Evolutionary conservation across 1,139 yeast species (phyloP).

Genomic region (Sugiyamaella paludigena): DNA sequence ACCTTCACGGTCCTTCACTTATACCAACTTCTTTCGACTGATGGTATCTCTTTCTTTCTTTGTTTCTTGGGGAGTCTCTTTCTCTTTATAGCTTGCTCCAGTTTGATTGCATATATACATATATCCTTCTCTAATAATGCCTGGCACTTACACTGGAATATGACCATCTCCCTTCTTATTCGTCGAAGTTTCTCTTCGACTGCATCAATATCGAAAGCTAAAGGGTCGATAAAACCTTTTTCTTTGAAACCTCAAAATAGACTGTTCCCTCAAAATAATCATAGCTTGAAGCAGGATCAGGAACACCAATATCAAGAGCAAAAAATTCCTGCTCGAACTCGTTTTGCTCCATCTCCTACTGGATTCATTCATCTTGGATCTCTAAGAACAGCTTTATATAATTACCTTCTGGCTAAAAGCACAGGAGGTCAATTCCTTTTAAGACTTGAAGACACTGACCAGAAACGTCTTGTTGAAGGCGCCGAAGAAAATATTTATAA

Average conservation of each 20-base stretch:
- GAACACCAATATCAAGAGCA: neutral
- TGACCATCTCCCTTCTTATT: too few relatives aligned
- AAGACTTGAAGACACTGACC: conserved; percentile 92
- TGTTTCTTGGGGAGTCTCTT: too few relatives aligned
- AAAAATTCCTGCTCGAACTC: conserved; percentile 66
- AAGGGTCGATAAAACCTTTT: conserved; percentile 1
- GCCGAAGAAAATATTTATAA: conserved; percentile 82
- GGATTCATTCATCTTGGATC: conserved; percentile 92
- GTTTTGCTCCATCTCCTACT: conserved; percentile 99
- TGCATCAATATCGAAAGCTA: too few relatives aligned
- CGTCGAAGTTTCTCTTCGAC: too few relatives aligned
- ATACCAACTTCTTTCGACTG: too few relatives aligned
- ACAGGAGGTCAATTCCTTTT: conserved; percentile 80
- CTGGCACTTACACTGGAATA: too few relatives aligned
- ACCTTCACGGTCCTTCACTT: too few relatives aligned
- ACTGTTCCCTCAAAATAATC: neutral
- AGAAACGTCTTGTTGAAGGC: conserved; percentile 64
- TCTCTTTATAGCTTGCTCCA: too few relatives aligned
- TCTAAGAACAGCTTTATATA: conserved; percentile 86
- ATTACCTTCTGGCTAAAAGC: conserved; percentile 73
- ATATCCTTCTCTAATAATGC: too few relatives aligned
- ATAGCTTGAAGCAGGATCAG: neutral
- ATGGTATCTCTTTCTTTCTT: too few relatives aligned
- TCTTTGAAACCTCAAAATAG: conserved; percentile 1
- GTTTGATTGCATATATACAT: too few relatives aligned